Evolutionary conservation across 495 filamentous ascomycete genomes (phyloP).

Genomic region (Penicillium malachiteum): DNA sequence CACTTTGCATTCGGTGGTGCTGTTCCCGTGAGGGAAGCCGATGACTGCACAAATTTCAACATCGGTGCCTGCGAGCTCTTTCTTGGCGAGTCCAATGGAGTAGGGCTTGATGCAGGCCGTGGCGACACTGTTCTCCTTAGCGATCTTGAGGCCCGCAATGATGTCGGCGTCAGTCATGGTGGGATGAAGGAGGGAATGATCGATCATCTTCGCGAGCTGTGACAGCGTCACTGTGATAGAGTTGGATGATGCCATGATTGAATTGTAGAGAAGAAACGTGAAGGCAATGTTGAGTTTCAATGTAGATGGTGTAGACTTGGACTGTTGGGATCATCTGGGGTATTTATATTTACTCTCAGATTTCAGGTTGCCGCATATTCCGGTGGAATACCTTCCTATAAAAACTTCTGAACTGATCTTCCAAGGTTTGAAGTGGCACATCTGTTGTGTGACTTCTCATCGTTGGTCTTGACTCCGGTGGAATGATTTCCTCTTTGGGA

Average conservation of each 20-base stretch:
- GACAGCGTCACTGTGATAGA: slow-evolving; percentile 51
- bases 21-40: slow-evolving; percentile 59
- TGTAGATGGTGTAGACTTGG: too few species aligned
- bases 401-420: too few species aligned
- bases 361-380: too few species aligned
- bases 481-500: too few species aligned
- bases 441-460: too few species aligned
- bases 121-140: slow-evolving; percentile 48
- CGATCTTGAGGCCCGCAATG: slow-evolving; percentile 45
- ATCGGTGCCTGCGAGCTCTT: slow-evolving; percentile 43
- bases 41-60: slow-evolving; percentile 56
- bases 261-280: too few species aligned
- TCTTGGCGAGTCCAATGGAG: slow-evolving; percentile 44
- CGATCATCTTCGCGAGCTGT: slow-evolving; percentile 57
- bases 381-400: too few species aligned
- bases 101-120: slow-evolving; percentile 59
- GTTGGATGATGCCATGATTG: not conserved
- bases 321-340: too few species aligned
- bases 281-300: too few species aligned
- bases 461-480: too few species aligned
- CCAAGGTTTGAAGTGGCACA: too few species aligned
- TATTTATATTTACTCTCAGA: too few species aligned
- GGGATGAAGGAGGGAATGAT: slow-evolving; percentile 62
- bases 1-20: slow-evolving; percentile 53
- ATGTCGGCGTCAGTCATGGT: slow-evolving; percentile 58